Conservation (phyloP, 805 yeast genomes). For the Hagleromyces aurorensis region DNA sequence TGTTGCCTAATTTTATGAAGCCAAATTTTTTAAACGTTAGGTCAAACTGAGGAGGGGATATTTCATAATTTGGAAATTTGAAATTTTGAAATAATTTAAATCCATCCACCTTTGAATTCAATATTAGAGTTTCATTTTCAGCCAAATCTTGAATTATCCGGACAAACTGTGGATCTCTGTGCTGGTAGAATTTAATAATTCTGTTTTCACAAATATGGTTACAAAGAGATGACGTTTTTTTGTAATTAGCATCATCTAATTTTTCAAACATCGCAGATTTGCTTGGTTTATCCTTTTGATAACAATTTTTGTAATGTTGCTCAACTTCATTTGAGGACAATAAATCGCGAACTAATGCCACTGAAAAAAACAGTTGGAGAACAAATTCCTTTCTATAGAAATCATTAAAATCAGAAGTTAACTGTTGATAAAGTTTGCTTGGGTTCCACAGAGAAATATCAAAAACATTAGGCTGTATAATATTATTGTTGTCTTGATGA, state of each 20-base stretch:
- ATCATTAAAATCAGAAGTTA: constrained; percentile 18
- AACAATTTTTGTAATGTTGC: constrained; percentile 15
- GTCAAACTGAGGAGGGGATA: constrained; percentile 6
- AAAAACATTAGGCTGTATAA: constrained; percentile 16
- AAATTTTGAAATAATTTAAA: constrained; percentile 21
- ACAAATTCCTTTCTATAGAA: constrained; percentile 25
- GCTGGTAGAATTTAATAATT: constrained; percentile 16
- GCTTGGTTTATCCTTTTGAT: constrained; percentile 18
- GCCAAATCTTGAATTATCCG: constrained; percentile 9
- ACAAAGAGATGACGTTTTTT: constrained; percentile 12
- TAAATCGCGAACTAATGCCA: constrained; percentile 11
- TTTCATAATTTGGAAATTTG: constrained; percentile 3
- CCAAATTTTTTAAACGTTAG: constrained; percentile 25
- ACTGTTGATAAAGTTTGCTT: constrained; percentile 16
- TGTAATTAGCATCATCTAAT: constrained; percentile 11
- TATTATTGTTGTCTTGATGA: constrained; percentile 1
- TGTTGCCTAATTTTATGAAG: constrained; percentile 27
- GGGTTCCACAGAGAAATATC: constrained; percentile 19
- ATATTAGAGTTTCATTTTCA: constrained; percentile 11
- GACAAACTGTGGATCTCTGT: constrained; percentile 19
- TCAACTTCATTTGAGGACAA: constrained; percentile 14
- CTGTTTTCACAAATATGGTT: constrained; percentile 12
- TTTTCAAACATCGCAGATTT: constrained; percentile 7
- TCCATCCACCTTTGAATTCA: constrained; percentile 18
- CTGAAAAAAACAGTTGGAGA: constrained; percentile 18